These are phyloP conservation scores for Senecio squalidus DNA, from an alignment of 140 eudicot species.

Conservation along the genomic window DNA sequence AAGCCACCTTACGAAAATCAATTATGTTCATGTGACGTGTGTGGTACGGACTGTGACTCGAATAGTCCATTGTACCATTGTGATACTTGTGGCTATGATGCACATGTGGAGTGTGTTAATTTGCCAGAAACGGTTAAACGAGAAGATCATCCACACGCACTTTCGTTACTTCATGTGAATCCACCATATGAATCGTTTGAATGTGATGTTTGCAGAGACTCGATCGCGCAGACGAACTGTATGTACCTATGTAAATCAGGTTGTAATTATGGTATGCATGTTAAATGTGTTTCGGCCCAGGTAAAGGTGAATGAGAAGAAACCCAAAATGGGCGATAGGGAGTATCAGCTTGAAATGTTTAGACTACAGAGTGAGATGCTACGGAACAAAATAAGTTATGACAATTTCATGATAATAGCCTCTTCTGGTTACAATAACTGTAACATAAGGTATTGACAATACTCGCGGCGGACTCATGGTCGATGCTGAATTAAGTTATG, in stretches of 20 bases:
- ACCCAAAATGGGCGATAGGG: slow-evolving; percentile 7
- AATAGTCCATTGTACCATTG: slow-evolving; percentile 12
- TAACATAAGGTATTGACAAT: no score
- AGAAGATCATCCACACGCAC: slow-evolving; percentile 12
- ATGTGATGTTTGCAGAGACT: slow-evolving; percentile 12
- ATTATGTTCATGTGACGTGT: slow-evolving; percentile 16
- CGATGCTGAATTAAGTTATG: no score
- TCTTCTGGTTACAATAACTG: no score
- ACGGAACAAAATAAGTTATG: no score
- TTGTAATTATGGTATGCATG: slow-evolving; percentile 23
- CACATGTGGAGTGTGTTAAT: slow-evolving; percentile 19
- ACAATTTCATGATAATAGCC: no score
- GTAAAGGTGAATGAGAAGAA: slow-evolving; percentile 5
- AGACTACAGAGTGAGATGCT: no score
- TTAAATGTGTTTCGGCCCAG: slow-evolving; percentile 14
- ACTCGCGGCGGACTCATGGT: no score
- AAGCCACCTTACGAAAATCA: neutral
- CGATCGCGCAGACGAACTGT: slow-evolving; percentile 5
- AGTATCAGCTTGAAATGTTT: slow-evolving; percentile 23
- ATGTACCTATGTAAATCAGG: slow-evolving; percentile 19
- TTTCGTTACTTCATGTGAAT: slow-evolving; percentile 17
- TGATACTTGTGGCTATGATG: slow-evolving; percentile 17
- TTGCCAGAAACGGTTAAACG: slow-evolving; percentile 6
- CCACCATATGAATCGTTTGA: neutral
- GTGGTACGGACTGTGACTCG: slow-evolving; percentile 5